phyloP scores from a whole-genome alignment of 768 basidiomycete genomes.

The Udeniomyces megalosporus region DNA sequence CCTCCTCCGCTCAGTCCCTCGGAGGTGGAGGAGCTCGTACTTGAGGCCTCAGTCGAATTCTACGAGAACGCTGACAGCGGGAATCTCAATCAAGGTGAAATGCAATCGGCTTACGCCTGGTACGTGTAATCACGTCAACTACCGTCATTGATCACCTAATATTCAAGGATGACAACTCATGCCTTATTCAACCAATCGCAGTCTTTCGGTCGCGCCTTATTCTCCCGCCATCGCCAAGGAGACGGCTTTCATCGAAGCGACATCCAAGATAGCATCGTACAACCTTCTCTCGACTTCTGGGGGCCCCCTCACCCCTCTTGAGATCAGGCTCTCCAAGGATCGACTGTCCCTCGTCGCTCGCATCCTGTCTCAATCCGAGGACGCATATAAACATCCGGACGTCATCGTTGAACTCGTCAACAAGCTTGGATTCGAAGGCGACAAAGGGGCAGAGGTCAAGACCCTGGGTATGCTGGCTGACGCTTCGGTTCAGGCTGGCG shows the following conservation, averaged over 20 bases:
- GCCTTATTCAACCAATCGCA: slow-evolving; percentile 25
- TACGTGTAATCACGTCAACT: slow-evolving; percentile 29
- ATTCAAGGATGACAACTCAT: too few species aligned
- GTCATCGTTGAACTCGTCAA: slow-evolving; percentile 76
- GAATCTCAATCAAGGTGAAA: slow-evolving; percentile 81
- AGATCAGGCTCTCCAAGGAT: slow-evolving; percentile 81
- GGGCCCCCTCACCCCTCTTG: slow-evolving; percentile 68
- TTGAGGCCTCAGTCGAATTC: slow-evolving; percentile 67
- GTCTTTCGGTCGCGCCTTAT: slow-evolving; percentile 50
- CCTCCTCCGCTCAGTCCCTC: slow-evolving; percentile 34
- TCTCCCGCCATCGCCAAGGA: slow-evolving; percentile 51
- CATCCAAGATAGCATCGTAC: slow-evolving; percentile 85
- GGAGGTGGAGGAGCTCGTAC: slow-evolving; percentile 57
- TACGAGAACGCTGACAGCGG: slow-evolving; percentile 89
- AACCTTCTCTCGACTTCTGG: slow-evolving; percentile 52
- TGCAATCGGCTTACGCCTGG: slow-evolving; percentile 97
- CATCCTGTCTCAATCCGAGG: slow-evolving; percentile 65
- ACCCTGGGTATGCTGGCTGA: slow-evolving; percentile 80
- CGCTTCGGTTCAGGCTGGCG: slow-evolving; percentile 65
- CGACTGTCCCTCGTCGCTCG: slow-evolving; percentile 71
- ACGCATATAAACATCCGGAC: slow-evolving; percentile 81
- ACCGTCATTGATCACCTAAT: too few species aligned
- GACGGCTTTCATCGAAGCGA: slow-evolving; percentile 92
- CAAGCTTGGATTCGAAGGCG: slow-evolving; percentile 62
- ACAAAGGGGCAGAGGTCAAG: slow-evolving; percentile 61